Evolutionary conservation across 768 basidiomycete genomes (phyloP).

Genomic region (Tephrocybe sp.): DNA sequence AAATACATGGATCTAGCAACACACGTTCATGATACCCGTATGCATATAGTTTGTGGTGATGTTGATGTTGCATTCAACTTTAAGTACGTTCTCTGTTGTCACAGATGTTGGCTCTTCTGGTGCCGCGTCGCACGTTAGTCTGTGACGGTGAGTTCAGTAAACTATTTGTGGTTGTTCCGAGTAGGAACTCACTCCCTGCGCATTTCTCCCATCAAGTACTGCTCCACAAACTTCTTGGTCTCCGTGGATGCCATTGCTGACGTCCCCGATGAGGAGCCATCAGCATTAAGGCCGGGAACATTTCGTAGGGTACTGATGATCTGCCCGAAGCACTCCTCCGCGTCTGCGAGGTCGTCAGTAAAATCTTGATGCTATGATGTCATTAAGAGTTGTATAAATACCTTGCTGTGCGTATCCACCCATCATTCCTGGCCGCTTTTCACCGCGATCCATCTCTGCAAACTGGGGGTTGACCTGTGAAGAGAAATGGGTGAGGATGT

Average conservation of each 20-base stretch:
- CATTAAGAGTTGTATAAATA: slow-evolving; percentile 28
- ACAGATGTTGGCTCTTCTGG: slow-evolving; percentile 71
- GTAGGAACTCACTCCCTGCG: slow-evolving; percentile 51
- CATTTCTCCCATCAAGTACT: slow-evolving; percentile 79
- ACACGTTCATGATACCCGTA: slow-evolving; percentile 77
- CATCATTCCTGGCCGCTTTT: slow-evolving; percentile 30
- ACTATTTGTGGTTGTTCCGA: neutral
- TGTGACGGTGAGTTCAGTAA: slow-evolving; percentile 24
- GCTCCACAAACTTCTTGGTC: slow-evolving; percentile 67
- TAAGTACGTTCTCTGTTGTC: slow-evolving; percentile 70
- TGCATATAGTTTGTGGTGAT: slow-evolving; percentile 85
- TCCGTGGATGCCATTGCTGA: slow-evolving; percentile 24
- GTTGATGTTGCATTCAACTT: slow-evolving; percentile 93
- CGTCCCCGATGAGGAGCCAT: slow-evolving; percentile 11
- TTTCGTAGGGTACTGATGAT: slow-evolving; percentile 71
- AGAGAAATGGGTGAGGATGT: neutral
- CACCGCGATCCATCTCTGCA: slow-evolving; percentile 59
- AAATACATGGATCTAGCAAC: slow-evolving; percentile 9
- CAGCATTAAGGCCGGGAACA: slow-evolving; percentile 47
- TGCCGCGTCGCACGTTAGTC: slow-evolving; percentile 79
- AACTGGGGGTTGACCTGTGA: slow-evolving; percentile 82
- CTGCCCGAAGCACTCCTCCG: slow-evolving; percentile 86
- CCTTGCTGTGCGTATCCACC: slow-evolving; percentile 80
- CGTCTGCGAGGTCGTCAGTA: slow-evolving; percentile 47
- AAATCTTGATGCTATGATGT: neutral